A percentile compares a stretch with the other conserved stretches of the same genome.
These are phyloP conservation scores for Baeospora myosura DNA, from an alignment of 1,284 basidiomycete species.

Conservation along the genomic window DNA sequence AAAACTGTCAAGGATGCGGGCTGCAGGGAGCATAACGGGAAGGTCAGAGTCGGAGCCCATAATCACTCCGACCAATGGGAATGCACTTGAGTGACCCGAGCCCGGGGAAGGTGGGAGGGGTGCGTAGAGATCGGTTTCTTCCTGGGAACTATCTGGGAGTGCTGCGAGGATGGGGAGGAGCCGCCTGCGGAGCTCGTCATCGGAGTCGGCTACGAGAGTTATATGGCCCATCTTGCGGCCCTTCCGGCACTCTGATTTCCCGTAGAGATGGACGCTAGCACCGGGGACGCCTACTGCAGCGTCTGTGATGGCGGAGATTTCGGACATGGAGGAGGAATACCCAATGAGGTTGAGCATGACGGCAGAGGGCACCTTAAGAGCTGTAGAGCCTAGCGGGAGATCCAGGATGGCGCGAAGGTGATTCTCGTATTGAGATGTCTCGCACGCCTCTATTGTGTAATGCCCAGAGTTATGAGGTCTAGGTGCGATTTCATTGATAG, in stretches of 20 bases:
- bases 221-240: constrained; percentile 99
- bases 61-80: constrained; percentile 89
- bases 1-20: constrained; percentile 80
- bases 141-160: constrained; percentile 44
- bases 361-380: constrained; percentile 80
- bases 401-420: constrained; percentile 94
- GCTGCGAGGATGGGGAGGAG: constrained; percentile 68
- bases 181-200: constrained; percentile 66
- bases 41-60: constrained; percentile 99
- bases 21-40: constrained; percentile 86
- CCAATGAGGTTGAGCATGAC: constrained; percentile 97
- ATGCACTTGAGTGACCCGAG: constrained; percentile 52
- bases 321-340: constrained; percentile 56
- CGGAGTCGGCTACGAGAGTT: constrained; percentile 80
- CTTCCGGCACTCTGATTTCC: constrained; percentile 83
- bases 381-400: constrained; percentile 85
- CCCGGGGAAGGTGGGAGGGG: constrained; percentile 36
- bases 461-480: constrained; percentile 98
- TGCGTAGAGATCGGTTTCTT: constrained; percentile 51
- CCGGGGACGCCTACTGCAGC: constrained; percentile 66
- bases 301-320: constrained; percentile 48
- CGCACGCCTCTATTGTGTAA: constrained; percentile 98
- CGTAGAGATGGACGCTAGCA: constrained; percentile 85
- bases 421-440: constrained; percentile 96
- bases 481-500: constrained; percentile 98